Base-by-base conservation (phyloP, 2,329 filamentous ascomycete genomes). In the Exophiala alcalophila region DNA sequence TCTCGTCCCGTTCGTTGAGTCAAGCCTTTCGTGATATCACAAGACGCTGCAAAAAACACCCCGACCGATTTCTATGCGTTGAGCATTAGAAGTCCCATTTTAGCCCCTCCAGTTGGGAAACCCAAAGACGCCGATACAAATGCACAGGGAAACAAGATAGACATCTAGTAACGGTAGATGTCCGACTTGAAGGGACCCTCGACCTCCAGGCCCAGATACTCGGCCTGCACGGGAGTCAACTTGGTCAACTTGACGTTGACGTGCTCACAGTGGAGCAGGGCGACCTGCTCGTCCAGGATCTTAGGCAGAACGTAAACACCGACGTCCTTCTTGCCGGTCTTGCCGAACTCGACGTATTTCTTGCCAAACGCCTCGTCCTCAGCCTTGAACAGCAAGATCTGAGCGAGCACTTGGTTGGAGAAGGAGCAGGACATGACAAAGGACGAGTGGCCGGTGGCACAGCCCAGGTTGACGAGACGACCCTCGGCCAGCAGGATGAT, bases 401-500 rank as follows among this genome's bases (percentile, higher is more conserved):
- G 92, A 59, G 92, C 92, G 69, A 98, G 87, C 62, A 97, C 92
- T 81, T 98, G 92, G 85, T 98, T 98, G 81, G 90, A 94, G 85
- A 98, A 98, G 55, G 91, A 97, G 85, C 92, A 98, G 62, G 90
- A 96, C 92, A 98, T 97, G 78, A 98, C 92, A 73, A 98, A 98
- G 39, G 91, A 97, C 59, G 90, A 95, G 85, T 98, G 92, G 59
- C 92, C 92, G 55, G 92, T 98, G 67, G 92, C 92, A 73, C 92
- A 98, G 72, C 92, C 92, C 61, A 98, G 80, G 84, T 98, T 98
- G 76, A 98, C 92, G 57, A 98, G 86, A 78, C 92, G 91, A 61
- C 92, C 92, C 78, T 97, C 92, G 54, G 92, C 92, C 55, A 98
- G 83, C 63, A 98, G 89, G 73, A 98, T 94, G 79, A 98, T 90